A percentile compares a stretch with the other conserved stretches of the same genome.
Evolutionary conservation across 2,329 filamentous ascomycete species (phyloP).

Genomic region (Calonectria montana): DNA sequence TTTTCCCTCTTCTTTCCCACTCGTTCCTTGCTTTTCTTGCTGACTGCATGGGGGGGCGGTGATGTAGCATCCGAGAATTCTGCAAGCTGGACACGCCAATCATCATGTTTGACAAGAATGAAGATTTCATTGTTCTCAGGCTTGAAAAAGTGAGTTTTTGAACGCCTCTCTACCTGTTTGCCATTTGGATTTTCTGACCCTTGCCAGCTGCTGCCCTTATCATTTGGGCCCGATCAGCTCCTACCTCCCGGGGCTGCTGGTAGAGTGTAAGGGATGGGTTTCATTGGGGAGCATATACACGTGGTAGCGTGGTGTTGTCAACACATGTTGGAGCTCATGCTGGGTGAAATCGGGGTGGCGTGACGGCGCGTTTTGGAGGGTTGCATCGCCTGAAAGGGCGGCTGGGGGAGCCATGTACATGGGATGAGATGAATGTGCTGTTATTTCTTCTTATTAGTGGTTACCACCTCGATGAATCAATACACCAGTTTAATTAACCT

Average conservation of each 20-base stretch:
- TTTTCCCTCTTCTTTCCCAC: background rate
- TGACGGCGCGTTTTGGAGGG: constrained; percentile 12
- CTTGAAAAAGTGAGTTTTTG: constrained; percentile 70
- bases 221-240: constrained; percentile 74
- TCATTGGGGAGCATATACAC: background rate
- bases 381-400: constrained; percentile 9
- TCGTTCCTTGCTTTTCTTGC: too few species aligned
- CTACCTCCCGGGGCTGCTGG: constrained; percentile 48
- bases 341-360: constrained; percentile 17
- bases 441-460: background rate
- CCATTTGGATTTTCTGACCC: background rate
- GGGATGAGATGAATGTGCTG: background rate
- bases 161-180: background rate
- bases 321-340: background rate
- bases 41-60: constrained; percentile 26
- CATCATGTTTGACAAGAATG: constrained; percentile 92
- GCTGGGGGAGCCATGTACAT: background rate
- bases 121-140: constrained; percentile 75
- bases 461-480: background rate
- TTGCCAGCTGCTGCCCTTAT: constrained; percentile 72
- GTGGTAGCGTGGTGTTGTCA: background rate
- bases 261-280: constrained; percentile 2
- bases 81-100: constrained; percentile 77
- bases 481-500: background rate
- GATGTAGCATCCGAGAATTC: constrained; percentile 78